Percentiles rank a stretch among this genome's conserved stretches.
Evolutionary conservation across 768 basidiomycete genomes (phyloP).

Genomic region (Scleroderma citrinum): DNA sequence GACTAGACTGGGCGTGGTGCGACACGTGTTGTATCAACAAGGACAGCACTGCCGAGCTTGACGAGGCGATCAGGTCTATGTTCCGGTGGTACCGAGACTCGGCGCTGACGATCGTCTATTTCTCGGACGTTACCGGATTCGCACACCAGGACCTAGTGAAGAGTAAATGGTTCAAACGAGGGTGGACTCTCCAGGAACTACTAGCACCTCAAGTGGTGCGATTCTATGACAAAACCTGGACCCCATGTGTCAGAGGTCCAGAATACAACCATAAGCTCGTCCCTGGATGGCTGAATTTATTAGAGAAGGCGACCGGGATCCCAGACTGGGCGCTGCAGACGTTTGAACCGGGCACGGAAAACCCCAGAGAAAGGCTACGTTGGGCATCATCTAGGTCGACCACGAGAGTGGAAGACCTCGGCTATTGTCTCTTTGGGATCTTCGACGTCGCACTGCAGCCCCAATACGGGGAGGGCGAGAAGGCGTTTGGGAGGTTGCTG

Average conservation of each 20-base stretch:
- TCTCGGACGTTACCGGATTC: conserved; percentile 1
- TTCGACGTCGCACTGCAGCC: conserved; percentile 9
- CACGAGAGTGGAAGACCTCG: conserved; percentile 6
- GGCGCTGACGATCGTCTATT: conserved; percentile 6
- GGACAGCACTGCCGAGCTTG: conserved; percentile 12
- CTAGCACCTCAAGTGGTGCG: conserved; percentile 2
- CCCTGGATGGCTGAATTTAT: background rate
- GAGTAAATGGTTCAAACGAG: conserved; percentile 7
- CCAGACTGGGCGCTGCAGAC: background rate
- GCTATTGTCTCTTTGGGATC: conserved; percentile 11
- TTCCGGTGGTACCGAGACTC: conserved; percentile 9
- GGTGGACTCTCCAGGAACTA: conserved; percentile 3
- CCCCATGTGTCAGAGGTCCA: background rate
- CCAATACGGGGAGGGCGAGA: conserved; percentile 15
- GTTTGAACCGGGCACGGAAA: conserved; percentile 1
- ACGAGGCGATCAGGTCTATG: conserved; percentile 6
- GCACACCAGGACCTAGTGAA: background rate
- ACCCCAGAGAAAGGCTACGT: conserved; percentile 3
- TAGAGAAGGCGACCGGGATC: conserved; percentile 1
- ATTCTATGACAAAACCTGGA: conserved; percentile 5
- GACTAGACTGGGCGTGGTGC: conserved; percentile 4
- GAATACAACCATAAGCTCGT: conserved; percentile 7
- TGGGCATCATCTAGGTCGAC: conserved; percentile 2
- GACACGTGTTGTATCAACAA: conserved; percentile 13
- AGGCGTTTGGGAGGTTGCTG: conserved; percentile 9